A percentile compares a stretch with the other conserved stretches of the same genome.
Conservation (phyloP, 2,329 filamentous ascomycete genomes). For the Fusarium aywerte region DNA sequence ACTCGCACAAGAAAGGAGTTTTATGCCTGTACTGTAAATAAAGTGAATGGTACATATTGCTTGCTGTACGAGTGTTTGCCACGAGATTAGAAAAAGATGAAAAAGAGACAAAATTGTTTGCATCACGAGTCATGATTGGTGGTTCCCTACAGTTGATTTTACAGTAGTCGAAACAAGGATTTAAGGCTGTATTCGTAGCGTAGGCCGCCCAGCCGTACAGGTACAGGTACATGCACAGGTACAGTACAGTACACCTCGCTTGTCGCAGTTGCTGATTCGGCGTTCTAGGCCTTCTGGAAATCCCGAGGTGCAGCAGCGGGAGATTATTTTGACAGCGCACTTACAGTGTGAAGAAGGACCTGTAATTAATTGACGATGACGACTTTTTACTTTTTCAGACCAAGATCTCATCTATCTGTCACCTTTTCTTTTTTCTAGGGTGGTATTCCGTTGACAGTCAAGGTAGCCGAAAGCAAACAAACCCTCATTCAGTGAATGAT, state of each 20-base stretch:
- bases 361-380: neutral
- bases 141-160: too few relatives aligned
- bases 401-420: neutral
- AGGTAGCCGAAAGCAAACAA: neutral
- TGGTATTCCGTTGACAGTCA: too few relatives aligned
- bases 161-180: slow-evolving; percentile 10
- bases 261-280: neutral
- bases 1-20: too few relatives aligned
- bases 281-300: slow-evolving; percentile 34
- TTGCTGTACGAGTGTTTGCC: neutral
- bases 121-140: slow-evolving; percentile 20
- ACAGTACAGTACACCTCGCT: too few relatives aligned
- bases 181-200: neutral
- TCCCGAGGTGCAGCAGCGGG: slow-evolving; percentile 22
- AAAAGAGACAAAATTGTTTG: slow-evolving; percentile 4
- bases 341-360: neutral
- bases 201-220: neutral
- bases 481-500: neutral
- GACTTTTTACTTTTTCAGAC: too few relatives aligned
- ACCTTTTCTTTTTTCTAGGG: neutral
- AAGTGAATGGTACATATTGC: neutral
- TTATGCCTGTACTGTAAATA: too few relatives aligned
- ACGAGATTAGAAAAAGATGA: neutral
- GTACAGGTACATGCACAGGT: too few relatives aligned
- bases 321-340: slow-evolving; percentile 8